Evolutionary conservation across 768 basidiomycete genomes (phyloP).

Genomic region (Tulasnella sp.): DNA sequence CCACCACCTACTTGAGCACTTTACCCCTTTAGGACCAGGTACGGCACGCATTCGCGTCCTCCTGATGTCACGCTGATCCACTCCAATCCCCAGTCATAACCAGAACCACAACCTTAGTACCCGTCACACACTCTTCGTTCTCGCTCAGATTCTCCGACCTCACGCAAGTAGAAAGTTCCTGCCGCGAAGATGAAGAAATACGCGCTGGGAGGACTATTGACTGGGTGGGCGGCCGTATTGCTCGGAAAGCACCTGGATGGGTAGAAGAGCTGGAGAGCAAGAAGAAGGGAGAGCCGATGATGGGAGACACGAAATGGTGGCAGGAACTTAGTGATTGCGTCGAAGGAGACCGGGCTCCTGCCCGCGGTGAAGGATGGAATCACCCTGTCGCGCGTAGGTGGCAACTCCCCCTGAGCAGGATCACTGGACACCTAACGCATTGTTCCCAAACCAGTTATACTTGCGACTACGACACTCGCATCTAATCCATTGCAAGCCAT

Average conservation of each 20-base stretch:
- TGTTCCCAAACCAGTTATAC: conserved; percentile 44
- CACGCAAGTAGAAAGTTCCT: conserved; percentile 55
- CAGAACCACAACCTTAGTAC: conserved; percentile 56
- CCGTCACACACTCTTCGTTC: conserved; percentile 61
- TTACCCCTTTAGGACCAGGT: conserved; percentile 76
- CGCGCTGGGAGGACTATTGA: conserved; percentile 72
- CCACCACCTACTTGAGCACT: conserved; percentile 66
- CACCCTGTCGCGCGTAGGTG: conserved; percentile 68
- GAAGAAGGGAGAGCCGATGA: conserved; percentile 28
- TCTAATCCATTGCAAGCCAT: conserved; percentile 73
- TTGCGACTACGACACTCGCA: conserved; percentile 70
- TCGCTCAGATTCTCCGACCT: conserved; percentile 69
- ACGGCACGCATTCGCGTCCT: conserved; percentile 20
- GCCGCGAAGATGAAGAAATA: conserved; percentile 64
- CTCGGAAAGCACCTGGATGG: conserved; percentile 53
- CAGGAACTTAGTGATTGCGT: conserved; percentile 65
- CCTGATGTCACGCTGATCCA: not conserved
- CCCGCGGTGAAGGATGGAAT: conserved; percentile 68
- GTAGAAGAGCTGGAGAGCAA: conserved; percentile 47
- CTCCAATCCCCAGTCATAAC: conserved; percentile 46
- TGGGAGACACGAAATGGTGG: conserved; percentile 47
- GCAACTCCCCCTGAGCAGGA: conserved; percentile 11
- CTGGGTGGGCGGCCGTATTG: conserved; percentile 69
- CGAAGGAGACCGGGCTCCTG: conserved; percentile 65
- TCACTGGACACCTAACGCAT: conserved; percentile 3